These are phyloP conservation scores for Cryptococcus sp. DNA, from an alignment of 1,284 basidiomycete species.

Conservation along the genomic window DNA sequence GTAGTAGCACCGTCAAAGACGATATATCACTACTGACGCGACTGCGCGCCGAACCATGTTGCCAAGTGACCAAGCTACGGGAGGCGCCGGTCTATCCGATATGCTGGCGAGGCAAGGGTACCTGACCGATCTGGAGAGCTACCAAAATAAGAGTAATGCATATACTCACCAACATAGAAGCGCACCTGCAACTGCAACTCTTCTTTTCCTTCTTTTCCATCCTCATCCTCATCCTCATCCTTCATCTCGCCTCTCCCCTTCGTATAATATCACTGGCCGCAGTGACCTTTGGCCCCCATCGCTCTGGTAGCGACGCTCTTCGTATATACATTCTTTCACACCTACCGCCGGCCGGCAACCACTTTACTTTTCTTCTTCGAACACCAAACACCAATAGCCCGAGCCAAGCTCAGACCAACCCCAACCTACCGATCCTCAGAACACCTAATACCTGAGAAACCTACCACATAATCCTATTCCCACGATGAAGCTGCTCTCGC, in stretches of 20 bases:
- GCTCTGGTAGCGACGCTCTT: conserved; percentile 11
- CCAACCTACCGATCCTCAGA: background rate
- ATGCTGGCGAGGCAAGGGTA: no score
- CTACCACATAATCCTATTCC: background rate
- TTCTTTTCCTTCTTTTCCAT: background rate
- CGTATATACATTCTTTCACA: conserved; percentile 4
- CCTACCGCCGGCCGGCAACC: conserved; percentile 16
- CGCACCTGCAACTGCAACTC: background rate
- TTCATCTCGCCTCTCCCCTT: background rate
- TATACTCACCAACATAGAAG: no score
- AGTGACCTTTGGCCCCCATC: background rate
- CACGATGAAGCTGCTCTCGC: conserved; percentile 21
- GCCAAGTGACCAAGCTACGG: no score
- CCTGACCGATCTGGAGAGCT: no score
- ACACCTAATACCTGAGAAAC: background rate
- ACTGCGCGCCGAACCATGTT: no score
- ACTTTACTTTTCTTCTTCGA: background rate
- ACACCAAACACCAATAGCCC: background rate
- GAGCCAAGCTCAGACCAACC: background rate
- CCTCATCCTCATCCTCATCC: background rate
- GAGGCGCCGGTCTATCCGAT: no score
- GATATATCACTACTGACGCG: no score
- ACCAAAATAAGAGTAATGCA: no score
- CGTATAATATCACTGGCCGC: background rate
- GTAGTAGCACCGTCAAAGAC: no score